Conservation (phyloP, 2,329 filamentous ascomycete genomes). For the Amphichorda felina region DNA sequence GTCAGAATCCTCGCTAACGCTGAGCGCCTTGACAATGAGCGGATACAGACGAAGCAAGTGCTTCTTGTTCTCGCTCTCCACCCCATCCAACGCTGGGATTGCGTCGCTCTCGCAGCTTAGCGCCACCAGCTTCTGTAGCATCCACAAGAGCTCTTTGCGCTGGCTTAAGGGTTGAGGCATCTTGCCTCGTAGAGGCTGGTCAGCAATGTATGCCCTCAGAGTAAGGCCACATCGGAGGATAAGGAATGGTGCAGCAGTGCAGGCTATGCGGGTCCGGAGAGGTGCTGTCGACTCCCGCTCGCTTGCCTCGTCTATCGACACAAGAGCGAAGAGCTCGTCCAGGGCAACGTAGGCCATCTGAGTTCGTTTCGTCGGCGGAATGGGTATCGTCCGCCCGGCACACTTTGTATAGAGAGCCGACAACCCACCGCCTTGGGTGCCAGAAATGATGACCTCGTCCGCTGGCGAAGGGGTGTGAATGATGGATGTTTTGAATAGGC, state of each 20-base stretch:
- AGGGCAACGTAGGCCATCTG: conserved; percentile 73
- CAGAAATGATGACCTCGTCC: conserved; percentile 43
- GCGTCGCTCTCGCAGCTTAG: conserved; percentile 60
- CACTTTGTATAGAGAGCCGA: conserved; percentile 48
- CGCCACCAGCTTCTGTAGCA: conserved; percentile 53
- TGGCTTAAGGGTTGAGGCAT: conserved; percentile 83
- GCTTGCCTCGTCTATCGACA: conserved; percentile 32
- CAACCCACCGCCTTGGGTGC: conserved; percentile 37
- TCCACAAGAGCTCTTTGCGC: conserved; percentile 63
- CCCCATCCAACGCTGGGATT: conserved; percentile 42
- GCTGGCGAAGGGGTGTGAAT: conserved; percentile 52
- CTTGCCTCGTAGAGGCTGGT: conserved; percentile 77
- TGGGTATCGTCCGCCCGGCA: conserved; percentile 60
- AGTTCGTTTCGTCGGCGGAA: conserved; percentile 50
- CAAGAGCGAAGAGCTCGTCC: conserved; percentile 63
- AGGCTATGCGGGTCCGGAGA: conserved; percentile 51
- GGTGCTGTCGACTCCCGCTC: conserved; percentile 8
- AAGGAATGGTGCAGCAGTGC: conserved; percentile 67
- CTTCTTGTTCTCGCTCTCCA: conserved; percentile 49
- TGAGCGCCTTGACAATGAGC: conserved; percentile 54
- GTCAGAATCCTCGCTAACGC: conserved; percentile 44
- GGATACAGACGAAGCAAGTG: conserved; percentile 77
- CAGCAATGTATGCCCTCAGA: conserved; percentile 75
- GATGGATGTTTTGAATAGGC: conserved; percentile 71
- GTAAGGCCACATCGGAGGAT: conserved; percentile 72